Percentiles rank a stretch among this genome's conserved stretches.
These are phyloP conservation scores for Glycyrrhiza uralensis DNA, from an alignment of 306 rosid species.

Conservation along the genomic window DNA sequence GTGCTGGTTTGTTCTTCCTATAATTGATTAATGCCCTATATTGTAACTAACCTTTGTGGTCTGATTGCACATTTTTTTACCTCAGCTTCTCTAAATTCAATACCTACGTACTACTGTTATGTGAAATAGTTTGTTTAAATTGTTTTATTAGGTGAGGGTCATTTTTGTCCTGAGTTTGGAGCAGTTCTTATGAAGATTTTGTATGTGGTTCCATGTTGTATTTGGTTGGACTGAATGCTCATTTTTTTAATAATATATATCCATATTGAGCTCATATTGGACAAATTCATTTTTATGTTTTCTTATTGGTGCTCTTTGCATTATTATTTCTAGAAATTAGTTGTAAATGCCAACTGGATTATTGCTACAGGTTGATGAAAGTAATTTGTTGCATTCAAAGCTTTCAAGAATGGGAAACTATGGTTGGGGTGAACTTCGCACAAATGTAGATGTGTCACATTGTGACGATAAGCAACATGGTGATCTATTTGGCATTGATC, in stretches of 20 bases:
- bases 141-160: not conserved
- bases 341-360: conserved; percentile 6
- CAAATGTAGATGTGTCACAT: conserved; percentile 23
- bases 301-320: not conserved
- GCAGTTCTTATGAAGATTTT: not conserved
- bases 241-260: not conserved
- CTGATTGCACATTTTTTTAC: not conserved
- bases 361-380: conserved; percentile 45
- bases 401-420: conserved; percentile 61
- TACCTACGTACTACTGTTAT: not conserved
- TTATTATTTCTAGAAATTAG: not conserved
- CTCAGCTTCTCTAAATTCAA: not conserved
- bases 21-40: not conserved
- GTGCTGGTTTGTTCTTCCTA: not conserved
- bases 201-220: not conserved
- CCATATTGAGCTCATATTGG: not conserved
- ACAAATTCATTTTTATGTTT: not conserved
- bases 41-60: not conserved
- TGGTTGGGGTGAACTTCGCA: conserved; percentile 67
- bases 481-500: conserved; percentile 62
- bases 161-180: not conserved
- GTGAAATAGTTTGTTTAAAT: not conserved
- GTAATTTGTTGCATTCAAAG: conserved; percentile 32
- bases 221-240: not conserved
- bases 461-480: conserved; percentile 36